Evolutionary conservation across 345 rosid species (phyloP).

Genomic region (Lepidium didymum): DNA sequence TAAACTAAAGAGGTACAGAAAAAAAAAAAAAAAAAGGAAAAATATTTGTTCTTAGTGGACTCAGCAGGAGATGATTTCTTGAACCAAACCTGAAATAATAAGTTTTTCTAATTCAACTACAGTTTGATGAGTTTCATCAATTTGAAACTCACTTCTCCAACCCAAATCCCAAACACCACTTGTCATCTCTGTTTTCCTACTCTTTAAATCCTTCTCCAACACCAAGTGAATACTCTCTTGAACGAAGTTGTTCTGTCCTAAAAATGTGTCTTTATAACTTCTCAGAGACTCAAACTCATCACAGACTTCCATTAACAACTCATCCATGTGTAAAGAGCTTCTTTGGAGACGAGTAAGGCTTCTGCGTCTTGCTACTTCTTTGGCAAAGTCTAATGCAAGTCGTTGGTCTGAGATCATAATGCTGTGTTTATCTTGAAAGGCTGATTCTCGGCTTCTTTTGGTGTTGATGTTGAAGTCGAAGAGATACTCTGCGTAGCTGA

Average conservation of each 20-base stretch:
- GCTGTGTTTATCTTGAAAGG: neutral
- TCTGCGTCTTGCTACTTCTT: slow-evolving; percentile 47
- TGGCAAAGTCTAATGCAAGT: slow-evolving; percentile 58
- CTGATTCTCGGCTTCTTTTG: neutral
- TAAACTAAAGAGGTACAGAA: neutral
- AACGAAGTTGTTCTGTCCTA: slow-evolving; percentile 18
- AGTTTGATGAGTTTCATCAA: slow-evolving; percentile 45
- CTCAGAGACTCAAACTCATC: slow-evolving; percentile 38
- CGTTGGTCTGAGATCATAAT: slow-evolving; percentile 19
- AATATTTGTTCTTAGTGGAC: neutral
- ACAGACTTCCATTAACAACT: slow-evolving; percentile 51
- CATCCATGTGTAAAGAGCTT: slow-evolving; percentile 35
- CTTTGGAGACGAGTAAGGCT: slow-evolving; percentile 31
- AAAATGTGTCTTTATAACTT: slow-evolving; percentile 32
- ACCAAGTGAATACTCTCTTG: slow-evolving; percentile 31
- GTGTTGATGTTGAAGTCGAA: slow-evolving; percentile 34
- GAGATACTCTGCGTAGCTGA: slow-evolving; percentile 42
- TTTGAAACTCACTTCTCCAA: slow-evolving; percentile 58
- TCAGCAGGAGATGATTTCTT: slow-evolving; percentile 38
- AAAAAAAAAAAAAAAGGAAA: neutral
- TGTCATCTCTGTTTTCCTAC: slow-evolving; percentile 36
- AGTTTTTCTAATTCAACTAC: slow-evolving; percentile 53
- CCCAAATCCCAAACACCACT: slow-evolving; percentile 70
- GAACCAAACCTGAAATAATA: slow-evolving; percentile 45
- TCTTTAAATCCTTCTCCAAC: slow-evolving; percentile 50